These are phyloP conservation scores for Aspergillus fumigatiaffinis DNA, from an alignment of 2,329 filamentous ascomycete species.

Conservation along the genomic window DNA sequence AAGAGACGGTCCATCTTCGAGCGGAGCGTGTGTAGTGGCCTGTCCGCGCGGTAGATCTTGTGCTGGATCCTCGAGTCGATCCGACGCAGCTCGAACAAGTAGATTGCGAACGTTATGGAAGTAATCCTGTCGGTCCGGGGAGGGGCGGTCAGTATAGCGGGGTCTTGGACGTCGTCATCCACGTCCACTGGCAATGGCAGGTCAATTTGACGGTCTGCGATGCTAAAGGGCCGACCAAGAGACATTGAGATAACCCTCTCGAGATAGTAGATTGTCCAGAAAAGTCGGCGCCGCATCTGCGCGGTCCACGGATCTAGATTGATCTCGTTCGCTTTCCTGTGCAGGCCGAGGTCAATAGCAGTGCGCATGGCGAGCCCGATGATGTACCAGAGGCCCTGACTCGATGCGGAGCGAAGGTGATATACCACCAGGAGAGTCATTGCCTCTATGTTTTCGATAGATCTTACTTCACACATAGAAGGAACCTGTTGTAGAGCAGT, in stretches of 20 bases:
- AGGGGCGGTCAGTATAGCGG: constrained; percentile 28
- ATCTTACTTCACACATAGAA: constrained; percentile 47
- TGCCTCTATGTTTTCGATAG: constrained; percentile 50
- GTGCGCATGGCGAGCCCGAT: constrained; percentile 53
- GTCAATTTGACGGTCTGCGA: constrained; percentile 51
- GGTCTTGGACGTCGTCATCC: constrained; percentile 39
- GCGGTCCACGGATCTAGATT: constrained; percentile 40
- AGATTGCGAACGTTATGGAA: constrained; percentile 42
- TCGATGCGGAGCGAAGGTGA: constrained; percentile 49
- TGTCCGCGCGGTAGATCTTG: constrained; percentile 51
- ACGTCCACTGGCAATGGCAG: constrained; percentile 46
- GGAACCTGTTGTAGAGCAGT: constrained; percentile 49
- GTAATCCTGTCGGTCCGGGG: constrained; percentile 28
- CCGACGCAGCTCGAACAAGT: constrained; percentile 45
- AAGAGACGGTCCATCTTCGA: constrained; percentile 47
- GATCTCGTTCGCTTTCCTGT: constrained; percentile 45
- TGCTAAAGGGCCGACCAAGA: constrained; percentile 49
- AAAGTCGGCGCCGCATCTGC: constrained; percentile 47
- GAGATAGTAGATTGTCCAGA: constrained; percentile 52
- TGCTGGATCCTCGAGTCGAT: constrained; percentile 50
- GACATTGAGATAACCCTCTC: constrained; percentile 50
- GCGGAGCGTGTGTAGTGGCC: constrained; percentile 42
- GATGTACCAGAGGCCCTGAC: constrained; percentile 53
- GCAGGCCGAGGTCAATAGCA: constrained; percentile 50
- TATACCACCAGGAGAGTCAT: constrained; percentile 51